phyloP scores from a whole-genome alignment of 495 filamentous ascomycete genomes.

The Astrothelium subdiscretum region DNA sequence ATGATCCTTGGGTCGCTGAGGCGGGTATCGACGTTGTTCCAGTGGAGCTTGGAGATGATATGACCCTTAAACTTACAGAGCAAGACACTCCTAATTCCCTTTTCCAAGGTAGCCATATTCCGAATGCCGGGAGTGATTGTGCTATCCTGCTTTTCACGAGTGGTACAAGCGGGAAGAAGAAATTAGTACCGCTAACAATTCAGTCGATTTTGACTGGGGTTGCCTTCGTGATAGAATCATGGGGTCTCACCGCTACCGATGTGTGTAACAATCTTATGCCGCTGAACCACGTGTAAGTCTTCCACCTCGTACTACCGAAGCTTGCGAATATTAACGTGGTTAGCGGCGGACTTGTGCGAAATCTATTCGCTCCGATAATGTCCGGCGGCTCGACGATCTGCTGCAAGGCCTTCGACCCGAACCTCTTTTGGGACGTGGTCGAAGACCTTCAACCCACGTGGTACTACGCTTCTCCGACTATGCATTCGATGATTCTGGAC shows the following conservation, averaged over 20 bases:
- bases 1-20: conserved; percentile 1
- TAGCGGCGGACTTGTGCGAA: conserved; percentile 10
- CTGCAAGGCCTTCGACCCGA: conserved; percentile 36
- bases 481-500: conserved; percentile 34
- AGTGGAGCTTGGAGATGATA: conserved; percentile 2
- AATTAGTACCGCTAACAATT: conserved; percentile 33
- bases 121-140: conserved; percentile 21
- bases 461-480: conserved; percentile 41
- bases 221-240: conserved; percentile 31
- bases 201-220: conserved; percentile 30
- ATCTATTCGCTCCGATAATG: conserved; percentile 17
- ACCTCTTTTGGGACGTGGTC: conserved; percentile 38
- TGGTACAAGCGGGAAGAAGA: conserved; percentile 37
- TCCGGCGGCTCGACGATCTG: conserved; percentile 28
- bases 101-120: background rate
- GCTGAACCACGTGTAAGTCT: conserved; percentile 33
- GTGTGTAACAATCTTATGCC: conserved; percentile 39
- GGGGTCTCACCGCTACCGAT: conserved; percentile 26
- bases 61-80: background rate
- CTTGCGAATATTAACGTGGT: background rate
- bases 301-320: background rate
- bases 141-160: conserved; percentile 36
- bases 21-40: conserved; percentile 5
- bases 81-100: background rate
- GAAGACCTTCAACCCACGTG: conserved; percentile 30